These are phyloP conservation scores for Globisporangium paddicum DNA, from an alignment of 352 stramenopile species.

Conservation along the genomic window DNA sequence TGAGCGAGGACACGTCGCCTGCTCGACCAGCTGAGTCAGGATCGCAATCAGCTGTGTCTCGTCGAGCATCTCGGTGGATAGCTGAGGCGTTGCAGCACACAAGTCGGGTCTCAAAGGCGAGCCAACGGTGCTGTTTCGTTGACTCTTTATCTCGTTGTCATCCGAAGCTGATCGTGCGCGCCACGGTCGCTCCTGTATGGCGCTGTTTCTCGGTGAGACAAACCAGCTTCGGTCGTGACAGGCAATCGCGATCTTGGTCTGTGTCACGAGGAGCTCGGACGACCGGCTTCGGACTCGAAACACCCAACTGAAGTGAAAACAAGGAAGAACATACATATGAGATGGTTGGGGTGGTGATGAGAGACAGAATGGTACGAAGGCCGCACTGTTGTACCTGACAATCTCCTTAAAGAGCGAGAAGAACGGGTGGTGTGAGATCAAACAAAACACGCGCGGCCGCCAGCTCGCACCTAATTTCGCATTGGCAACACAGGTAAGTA, in stretches of 20 bases:
- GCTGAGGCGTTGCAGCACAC: not conserved
- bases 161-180: not conserved
- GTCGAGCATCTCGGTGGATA: constrained; percentile 1
- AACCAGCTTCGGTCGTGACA: constrained; percentile 50
- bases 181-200: not conserved
- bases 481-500: too few species aligned
- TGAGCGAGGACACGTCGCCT: constrained; percentile 20
- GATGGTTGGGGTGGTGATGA: not conserved
- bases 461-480: constrained; percentile 17
- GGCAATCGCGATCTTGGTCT: constrained; percentile 40
- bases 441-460: constrained; percentile 58
- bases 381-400: constrained; percentile 38
- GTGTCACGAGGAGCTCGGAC: constrained; percentile 26
- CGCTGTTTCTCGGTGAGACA: constrained; percentile 36
- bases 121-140: not conserved
- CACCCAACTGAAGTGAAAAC: constrained; percentile 37
- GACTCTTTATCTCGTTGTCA: not conserved
- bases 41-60: constrained; percentile 8
- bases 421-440: constrained; percentile 79
- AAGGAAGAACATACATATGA: not conserved
- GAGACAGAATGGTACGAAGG: not conserved
- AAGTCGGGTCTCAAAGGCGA: not conserved
- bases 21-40: constrained; percentile 31
- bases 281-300: constrained; percentile 36
- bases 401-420: constrained; percentile 81